Base-by-base conservation (phyloP, 75 land plant genomes). In the Sequoiadendron giganteum region DNA sequence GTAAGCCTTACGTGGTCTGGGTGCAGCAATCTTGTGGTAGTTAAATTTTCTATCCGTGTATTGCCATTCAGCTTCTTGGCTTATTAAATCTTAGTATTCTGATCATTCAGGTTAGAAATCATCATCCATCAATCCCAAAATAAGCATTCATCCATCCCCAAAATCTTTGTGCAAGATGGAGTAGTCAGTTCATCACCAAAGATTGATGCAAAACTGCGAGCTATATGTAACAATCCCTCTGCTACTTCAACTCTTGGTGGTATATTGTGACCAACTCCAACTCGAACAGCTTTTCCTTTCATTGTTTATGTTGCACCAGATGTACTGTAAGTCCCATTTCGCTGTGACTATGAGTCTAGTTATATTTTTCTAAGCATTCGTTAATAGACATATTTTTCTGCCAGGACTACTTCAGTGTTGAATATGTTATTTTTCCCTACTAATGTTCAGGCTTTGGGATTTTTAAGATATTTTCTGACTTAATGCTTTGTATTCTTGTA, bases 131-230 rank as follows among this genome's bases (percentile, higher is more conserved):
- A n/a, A n/a, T n/a, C n/a, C n/a, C n/a, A n/a, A n/a, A n/a, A n/a
- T n/a, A n/a, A n/a, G n/a, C n/a, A 94, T 28, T 94, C 97, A 11
- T 88, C 92, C 10, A 16, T 90, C n/a, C 73, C 90, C 43, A 88
- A 90, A 56, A 79, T 95, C 18, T 94, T 88, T 88, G 95, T 95
- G 13, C 96, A 95, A 81, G 96, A 95, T 92, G 96, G 96, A 30
- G 92, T 93, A 54, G 83, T 95, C 90, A 91, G 95, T 79, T 90
- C 93, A 54, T 93, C 90, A 19, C 85, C 93, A 75, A 88, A 86
- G 85, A 87, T 70, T 89, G 92, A 88, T 92, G 93, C 89, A 21
- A 93, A 93, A 89, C 93, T 95, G 88, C 94, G 95, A 36, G 88
- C 91, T 34, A 90, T 95, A n/a, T 91, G 96, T 91, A 95, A 95